Conservation (phyloP, 1,139 yeast genomes). For the Wickerhamiella pararugosa region DNA sequence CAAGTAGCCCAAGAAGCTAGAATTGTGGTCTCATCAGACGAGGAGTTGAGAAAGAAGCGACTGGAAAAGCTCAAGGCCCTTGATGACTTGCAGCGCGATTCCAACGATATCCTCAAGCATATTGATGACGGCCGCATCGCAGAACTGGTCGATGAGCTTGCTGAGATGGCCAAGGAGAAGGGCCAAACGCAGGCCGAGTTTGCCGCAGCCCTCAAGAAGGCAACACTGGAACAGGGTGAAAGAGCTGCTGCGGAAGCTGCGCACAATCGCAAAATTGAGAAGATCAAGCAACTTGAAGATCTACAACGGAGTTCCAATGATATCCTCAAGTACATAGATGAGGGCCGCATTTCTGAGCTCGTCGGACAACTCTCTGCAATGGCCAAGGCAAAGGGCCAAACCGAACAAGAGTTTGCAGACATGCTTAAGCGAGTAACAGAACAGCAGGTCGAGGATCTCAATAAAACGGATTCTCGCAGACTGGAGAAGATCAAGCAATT, state of each 20-base stretch:
- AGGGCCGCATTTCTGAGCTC: slow-evolving; percentile 11
- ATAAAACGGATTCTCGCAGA: background rate
- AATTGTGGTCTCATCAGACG: too few relatives aligned
- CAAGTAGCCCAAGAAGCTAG: too few relatives aligned
- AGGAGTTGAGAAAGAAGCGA: background rate
- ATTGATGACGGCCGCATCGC: slow-evolving; percentile 10
- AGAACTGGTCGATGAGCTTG: slow-evolving; percentile 13
- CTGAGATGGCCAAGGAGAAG: slow-evolving; percentile 1
- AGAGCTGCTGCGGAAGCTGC: background rate
- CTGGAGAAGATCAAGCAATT: slow-evolving; percentile 15
- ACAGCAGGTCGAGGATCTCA: background rate
- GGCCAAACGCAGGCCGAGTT: slow-evolving; percentile 3
- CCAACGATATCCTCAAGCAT: slow-evolving; percentile 21
- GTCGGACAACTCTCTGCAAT: slow-evolving; percentile 11
- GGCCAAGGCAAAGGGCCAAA: slow-evolving; percentile 8
- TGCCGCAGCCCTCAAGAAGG: background rate
- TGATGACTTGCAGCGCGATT: slow-evolving; percentile 20
- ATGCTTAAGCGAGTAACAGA: background rate
- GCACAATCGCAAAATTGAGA: background rate
- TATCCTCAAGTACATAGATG: slow-evolving; percentile 18
- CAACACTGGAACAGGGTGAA: background rate
- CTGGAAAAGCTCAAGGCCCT: slow-evolving; percentile 15
- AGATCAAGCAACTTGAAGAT: slow-evolving; percentile 17
- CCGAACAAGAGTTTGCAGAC: slow-evolving; percentile 10
- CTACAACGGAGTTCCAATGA: slow-evolving; percentile 23